phyloP scores from a whole-genome alignment of 345 rosid genomes.

The Populus ilicifolia region DNA sequence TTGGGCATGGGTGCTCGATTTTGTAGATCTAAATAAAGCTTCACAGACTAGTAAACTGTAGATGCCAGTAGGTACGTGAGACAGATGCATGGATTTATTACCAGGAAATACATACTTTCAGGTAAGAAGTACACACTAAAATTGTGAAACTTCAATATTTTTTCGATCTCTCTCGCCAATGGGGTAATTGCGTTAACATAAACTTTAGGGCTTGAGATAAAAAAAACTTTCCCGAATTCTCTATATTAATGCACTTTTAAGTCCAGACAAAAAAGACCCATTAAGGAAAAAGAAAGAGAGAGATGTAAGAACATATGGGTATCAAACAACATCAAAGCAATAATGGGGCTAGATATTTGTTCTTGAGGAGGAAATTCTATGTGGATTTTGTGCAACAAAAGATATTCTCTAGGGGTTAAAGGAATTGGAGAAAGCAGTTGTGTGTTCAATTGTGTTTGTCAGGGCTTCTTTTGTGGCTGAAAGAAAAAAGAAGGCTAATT shows the following conservation, averaged over 20 bases:
- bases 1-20: not conserved
- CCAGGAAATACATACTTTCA: conserved; percentile 2
- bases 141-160: not conserved
- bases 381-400: conserved; percentile 15
- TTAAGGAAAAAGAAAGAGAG: not conserved
- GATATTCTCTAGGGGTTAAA: conserved; percentile 11
- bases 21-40: not conserved
- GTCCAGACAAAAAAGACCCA: conserved; percentile 16
- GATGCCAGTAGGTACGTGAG: not conserved
- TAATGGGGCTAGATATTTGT: conserved; percentile 13
- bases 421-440: conserved; percentile 6
- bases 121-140: not conserved
- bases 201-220: not conserved
- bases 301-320: not conserved
- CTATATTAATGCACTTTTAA: not conserved
- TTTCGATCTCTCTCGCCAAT: not conserved
- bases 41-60: not conserved
- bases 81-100: conserved; percentile 1
- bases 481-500: conserved; percentile 6
- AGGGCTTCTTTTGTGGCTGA: conserved; percentile 19
- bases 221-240: not conserved
- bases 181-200: not conserved
- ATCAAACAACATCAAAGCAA: conserved; percentile 1
- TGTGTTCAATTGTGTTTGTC: not conserved
- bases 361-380: conserved; percentile 7